Percentiles rank a stretch among this genome's conserved stretches.
phyloP scores from a whole-genome alignment of 352 stramenopile genomes.

The Globisporangium middletonii region DNA sequence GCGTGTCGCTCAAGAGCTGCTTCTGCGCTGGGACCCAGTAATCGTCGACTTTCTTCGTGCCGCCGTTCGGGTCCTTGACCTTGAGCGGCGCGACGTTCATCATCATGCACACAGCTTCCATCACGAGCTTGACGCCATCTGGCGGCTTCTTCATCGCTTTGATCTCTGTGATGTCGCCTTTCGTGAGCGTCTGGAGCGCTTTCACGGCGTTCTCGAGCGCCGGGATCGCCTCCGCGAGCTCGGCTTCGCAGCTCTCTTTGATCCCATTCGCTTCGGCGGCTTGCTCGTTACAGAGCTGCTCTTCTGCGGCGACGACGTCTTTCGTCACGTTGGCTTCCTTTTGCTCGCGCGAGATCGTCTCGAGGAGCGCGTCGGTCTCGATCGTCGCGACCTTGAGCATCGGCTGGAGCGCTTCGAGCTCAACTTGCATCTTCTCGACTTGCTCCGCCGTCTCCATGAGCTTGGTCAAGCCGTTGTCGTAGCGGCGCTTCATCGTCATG shows the following conservation, averaged over 20 bases:
- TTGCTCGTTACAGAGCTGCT: constrained; percentile 84
- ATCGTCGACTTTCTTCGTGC: constrained; percentile 91
- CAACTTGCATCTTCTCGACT: constrained; percentile 91
- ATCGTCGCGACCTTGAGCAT: constrained; percentile 90
- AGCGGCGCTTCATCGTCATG: constrained; percentile 86
- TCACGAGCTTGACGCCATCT: constrained; percentile 92
- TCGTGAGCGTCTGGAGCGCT: constrained; percentile 91
- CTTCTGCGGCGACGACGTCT: constrained; percentile 75
- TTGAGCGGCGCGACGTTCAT: constrained; percentile 91
- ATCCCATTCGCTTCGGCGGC: constrained; percentile 85
- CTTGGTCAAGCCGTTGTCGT: constrained; percentile 92
- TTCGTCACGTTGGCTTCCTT: constrained; percentile 87
- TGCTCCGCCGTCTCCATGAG: constrained; percentile 92
- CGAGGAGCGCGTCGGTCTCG: constrained; percentile 86
- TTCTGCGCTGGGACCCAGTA: constrained; percentile 95
- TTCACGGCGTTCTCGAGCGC: constrained; percentile 89
- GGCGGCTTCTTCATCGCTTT: constrained; percentile 97
- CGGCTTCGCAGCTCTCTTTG: constrained; percentile 89
- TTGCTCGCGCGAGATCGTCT: constrained; percentile 87
- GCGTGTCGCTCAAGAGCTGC: constrained; percentile 87
- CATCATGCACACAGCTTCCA: constrained; percentile 95
- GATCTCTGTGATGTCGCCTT: constrained; percentile 93
- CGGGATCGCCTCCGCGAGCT: constrained; percentile 91
- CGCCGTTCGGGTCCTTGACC: constrained; percentile 88
- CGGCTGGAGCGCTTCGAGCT: constrained; percentile 90